phyloP scores from a whole-genome alignment of 2,329 filamentous ascomycete genomes.

The Ophiostoma tasmaniense region DNA sequence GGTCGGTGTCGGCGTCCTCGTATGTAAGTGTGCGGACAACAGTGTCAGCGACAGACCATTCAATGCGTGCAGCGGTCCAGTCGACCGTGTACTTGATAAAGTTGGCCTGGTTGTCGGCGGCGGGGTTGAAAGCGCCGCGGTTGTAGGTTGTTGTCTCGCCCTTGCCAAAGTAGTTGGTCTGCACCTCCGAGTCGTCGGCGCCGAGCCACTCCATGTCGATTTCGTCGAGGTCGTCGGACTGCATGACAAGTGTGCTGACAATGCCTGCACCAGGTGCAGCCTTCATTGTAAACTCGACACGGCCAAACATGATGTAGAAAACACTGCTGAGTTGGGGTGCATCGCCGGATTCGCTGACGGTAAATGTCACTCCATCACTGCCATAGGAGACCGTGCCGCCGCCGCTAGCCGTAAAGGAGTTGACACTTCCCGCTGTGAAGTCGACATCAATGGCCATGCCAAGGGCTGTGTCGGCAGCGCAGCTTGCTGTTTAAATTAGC shows the following conservation, averaged over 20 bases:
- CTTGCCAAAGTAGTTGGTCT: conserved; percentile 96
- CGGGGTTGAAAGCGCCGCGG: conserved; percentile 73
- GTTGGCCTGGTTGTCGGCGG: conserved; percentile 56
- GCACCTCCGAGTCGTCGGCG: conserved; percentile 65
- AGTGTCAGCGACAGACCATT: conserved; percentile 75
- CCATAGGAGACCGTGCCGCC: conserved; percentile 65
- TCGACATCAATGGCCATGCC: conserved; percentile 77
- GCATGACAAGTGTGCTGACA: conserved; percentile 82
- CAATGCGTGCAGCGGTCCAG: conserved; percentile 77
- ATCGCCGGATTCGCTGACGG: conserved; percentile 68
- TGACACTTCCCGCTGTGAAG: conserved; percentile 68
- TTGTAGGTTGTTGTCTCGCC: conserved; percentile 79
- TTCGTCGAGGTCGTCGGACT: conserved; percentile 88
- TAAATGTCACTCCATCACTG: conserved; percentile 70
- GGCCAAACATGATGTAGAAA: conserved; percentile 99
- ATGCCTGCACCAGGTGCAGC: conserved; percentile 83
- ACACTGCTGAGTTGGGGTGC: conserved; percentile 78
- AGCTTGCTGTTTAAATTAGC: conserved; percentile 40
- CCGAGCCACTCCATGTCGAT: conserved; percentile 98
- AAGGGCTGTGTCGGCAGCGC: conserved; percentile 69
- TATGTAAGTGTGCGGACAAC: conserved; percentile 68
- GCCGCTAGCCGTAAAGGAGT: conserved; percentile 63
- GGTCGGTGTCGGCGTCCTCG: conserved; percentile 55
- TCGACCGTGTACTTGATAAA: conserved; percentile 87
- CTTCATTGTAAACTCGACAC: conserved; percentile 76